Conservation (phyloP, 2,329 filamentous ascomycete species). For the Mycosphaerella arachidis region DNA sequence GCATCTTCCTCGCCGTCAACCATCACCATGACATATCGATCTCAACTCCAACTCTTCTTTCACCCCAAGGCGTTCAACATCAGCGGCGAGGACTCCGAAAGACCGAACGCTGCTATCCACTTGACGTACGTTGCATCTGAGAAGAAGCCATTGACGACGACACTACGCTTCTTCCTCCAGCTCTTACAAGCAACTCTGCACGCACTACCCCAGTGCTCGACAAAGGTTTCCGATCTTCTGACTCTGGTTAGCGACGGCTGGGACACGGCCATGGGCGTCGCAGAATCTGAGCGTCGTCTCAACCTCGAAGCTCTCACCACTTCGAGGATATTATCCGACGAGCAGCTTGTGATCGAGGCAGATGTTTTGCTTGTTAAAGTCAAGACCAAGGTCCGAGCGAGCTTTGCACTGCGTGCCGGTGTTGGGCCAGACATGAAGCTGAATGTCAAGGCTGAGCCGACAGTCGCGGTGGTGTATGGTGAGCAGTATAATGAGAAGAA, state of each 20-base stretch:
- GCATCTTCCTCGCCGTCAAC: slow-evolving; percentile 55
- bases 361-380: slow-evolving; percentile 61
- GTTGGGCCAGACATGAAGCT: slow-evolving; percentile 55
- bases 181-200: slow-evolving; percentile 66
- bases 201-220: slow-evolving; percentile 55
- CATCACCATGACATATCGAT: slow-evolving; percentile 69
- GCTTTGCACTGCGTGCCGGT: slow-evolving; percentile 49
- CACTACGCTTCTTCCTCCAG: slow-evolving; percentile 71
- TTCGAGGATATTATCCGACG: slow-evolving; percentile 60
- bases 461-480: slow-evolving; percentile 66
- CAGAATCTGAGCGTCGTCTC: slow-evolving; percentile 58
- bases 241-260: slow-evolving; percentile 58
- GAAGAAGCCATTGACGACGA: slow-evolving; percentile 56
- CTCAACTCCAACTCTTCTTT: slow-evolving; percentile 69
- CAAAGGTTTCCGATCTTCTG: slow-evolving; percentile 56
- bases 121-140: slow-evolving; percentile 63
- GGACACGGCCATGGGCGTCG: slow-evolving; percentile 59
- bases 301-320: slow-evolving; percentile 61
- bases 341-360: slow-evolving; percentile 57
- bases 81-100: slow-evolving; percentile 19
- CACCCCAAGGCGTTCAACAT: slow-evolving; percentile 57
- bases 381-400: slow-evolving; percentile 64
- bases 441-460: slow-evolving; percentile 35
- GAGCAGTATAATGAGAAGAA: slow-evolving; percentile 72
- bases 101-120: slow-evolving; percentile 56